These are phyloP conservation scores for Alternaria hordeiaustralica DNA, from an alignment of 2,329 filamentous ascomycete species.

Conservation along the genomic window DNA sequence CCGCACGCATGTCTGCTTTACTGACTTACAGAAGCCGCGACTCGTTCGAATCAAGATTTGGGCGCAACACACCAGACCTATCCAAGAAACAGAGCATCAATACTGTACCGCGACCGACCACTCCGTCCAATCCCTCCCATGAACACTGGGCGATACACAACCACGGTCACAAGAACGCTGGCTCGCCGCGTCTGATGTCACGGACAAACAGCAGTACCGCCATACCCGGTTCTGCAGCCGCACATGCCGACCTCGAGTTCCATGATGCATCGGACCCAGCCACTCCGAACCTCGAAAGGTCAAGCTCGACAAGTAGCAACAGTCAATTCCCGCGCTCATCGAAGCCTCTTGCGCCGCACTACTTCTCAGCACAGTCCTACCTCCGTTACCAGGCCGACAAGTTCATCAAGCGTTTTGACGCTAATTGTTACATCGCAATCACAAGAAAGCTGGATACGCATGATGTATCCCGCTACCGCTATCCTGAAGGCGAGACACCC, in stretches of 20 bases:
- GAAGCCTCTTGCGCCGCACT: conserved; percentile 64
- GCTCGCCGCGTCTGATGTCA: conserved; percentile 51
- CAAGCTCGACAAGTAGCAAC: conserved; percentile 15
- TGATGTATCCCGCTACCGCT: conserved; percentile 83
- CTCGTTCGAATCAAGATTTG: conserved; percentile 95
- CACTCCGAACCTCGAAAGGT: conserved; percentile 33
- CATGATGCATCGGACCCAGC: conserved; percentile 48
- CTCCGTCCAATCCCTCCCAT: conserved; percentile 44
- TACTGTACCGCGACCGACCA: conserved; percentile 61
- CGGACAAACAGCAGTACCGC: conserved; percentile 43
- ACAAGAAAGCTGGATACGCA: conserved; percentile 98
- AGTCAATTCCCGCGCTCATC: conserved; percentile 37
- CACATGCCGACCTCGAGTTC: conserved; percentile 56
- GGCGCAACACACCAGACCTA: conserved; percentile 87
- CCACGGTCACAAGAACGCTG: conserved; percentile 57
- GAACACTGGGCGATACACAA: conserved; percentile 62
- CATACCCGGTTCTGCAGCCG: conserved; percentile 25
- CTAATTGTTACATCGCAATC: conserved; percentile 99
- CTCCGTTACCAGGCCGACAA: conserved; percentile 95
- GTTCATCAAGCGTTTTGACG: conserved; percentile 96
- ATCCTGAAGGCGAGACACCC: conserved; percentile 42
- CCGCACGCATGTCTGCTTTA: conserved; percentile 94
- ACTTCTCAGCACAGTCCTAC: conserved; percentile 98
- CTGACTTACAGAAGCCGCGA: conserved; percentile 96
- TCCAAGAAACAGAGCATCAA: conserved; percentile 84